Conservation (phyloP, 139 green algal genomes). For the Pleodorina starrii region DNA sequence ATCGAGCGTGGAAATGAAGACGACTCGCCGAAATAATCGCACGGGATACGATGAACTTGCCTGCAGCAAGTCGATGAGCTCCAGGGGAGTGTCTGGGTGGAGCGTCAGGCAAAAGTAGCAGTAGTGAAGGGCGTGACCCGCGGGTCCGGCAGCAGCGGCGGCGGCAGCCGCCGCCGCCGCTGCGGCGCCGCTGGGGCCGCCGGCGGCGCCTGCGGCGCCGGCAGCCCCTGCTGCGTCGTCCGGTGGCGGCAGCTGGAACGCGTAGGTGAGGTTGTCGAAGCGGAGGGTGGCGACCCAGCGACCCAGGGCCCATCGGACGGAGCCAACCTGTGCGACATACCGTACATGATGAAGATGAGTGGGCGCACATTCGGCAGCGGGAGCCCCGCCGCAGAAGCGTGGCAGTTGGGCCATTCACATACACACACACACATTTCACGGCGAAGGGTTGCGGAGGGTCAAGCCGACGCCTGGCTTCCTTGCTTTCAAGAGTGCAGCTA, state of each 20-base stretch:
- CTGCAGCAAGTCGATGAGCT: conserved; percentile 14
- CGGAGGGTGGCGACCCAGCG: background rate
- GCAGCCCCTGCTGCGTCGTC: background rate
- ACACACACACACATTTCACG: no score
- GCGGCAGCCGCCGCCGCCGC: background rate
- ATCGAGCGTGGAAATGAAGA: no score
- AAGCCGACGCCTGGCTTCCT: no score
- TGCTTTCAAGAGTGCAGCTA: no score
- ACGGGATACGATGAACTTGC: no score
- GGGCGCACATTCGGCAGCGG: no score
- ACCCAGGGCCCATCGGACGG: background rate
- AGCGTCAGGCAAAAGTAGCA: conserved; percentile 36
- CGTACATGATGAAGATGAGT: no score
- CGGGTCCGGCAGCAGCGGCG: background rate
- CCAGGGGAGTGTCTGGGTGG: background rate
- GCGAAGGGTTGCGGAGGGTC: no score
- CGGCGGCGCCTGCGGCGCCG: background rate
- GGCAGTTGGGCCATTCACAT: no score
- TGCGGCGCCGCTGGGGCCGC: background rate
- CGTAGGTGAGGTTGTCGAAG: conserved; percentile 19
- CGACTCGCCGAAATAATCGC: no score
- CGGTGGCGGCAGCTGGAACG: background rate
- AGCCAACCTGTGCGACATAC: background rate
- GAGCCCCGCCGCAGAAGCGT: no score
- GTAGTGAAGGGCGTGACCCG: no score